Percentiles rank a stretch among this genome's conserved stretches.
phyloP scores from a whole-genome alignment of 331 rosid genomes.

The Acacia concinna region DNA sequence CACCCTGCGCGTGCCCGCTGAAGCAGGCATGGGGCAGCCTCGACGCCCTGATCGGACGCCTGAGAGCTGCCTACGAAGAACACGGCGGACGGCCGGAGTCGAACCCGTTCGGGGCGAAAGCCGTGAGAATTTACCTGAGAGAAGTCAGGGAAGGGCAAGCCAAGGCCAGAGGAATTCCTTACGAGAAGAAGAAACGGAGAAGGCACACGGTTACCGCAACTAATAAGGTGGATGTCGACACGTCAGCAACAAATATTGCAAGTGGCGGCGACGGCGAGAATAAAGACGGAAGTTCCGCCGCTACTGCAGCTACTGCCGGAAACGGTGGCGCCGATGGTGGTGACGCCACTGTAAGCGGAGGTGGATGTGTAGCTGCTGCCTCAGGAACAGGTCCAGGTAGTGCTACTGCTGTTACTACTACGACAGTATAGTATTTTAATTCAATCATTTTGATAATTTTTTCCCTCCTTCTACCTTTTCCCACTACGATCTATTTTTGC shows the following conservation, averaged over 20 bases:
- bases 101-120: slow-evolving; percentile 79
- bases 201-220: slow-evolving; percentile 38
- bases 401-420: not conserved
- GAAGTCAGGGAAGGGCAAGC: slow-evolving; percentile 90
- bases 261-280: slow-evolving; percentile 9
- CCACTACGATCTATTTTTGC: slow-evolving; percentile 26
- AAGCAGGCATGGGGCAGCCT: slow-evolving; percentile 95
- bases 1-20: slow-evolving; percentile 78
- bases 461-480: slow-evolving; percentile 4
- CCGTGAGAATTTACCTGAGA: slow-evolving; percentile 81
- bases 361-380: slow-evolving; percentile 7
- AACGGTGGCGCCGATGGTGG: slow-evolving; percentile 13
- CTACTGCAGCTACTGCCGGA: not conserved
- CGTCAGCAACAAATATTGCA: slow-evolving; percentile 34
- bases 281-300: not conserved
- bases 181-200: slow-evolving; percentile 90
- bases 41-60: slow-evolving; percentile 87
- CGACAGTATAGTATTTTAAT: slow-evolving; percentile 55
- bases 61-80: slow-evolving; percentile 92
- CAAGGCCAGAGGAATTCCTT: slow-evolving; percentile 90
- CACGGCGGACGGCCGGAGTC: slow-evolving; percentile 88
- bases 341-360: not conserved
- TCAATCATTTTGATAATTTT: slow-evolving; percentile 23
- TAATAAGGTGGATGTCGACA: not conserved
- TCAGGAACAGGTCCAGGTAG: not conserved